Evolutionary conservation across 441 rosid genomes (phyloP).

Genomic region (Populus hybrid): DNA sequence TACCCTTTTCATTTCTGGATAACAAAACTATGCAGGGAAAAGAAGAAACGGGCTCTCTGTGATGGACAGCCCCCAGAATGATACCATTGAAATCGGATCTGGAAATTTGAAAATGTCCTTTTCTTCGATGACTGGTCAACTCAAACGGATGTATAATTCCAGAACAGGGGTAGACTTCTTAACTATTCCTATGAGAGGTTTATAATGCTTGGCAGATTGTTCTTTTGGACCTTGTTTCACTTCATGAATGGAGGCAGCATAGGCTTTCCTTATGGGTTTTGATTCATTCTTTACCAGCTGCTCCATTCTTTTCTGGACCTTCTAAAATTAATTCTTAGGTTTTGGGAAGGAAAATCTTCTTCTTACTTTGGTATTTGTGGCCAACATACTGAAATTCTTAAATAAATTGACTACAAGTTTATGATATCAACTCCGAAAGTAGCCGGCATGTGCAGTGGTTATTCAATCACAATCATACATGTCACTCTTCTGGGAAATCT

Average conservation of each 20-base stretch:
- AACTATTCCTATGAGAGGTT: not conserved
- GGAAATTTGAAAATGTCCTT: conserved; percentile 71
- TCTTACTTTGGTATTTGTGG: no score
- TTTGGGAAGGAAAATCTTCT: no score
- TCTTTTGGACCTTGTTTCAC: not conserved
- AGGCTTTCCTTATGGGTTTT: not conserved
- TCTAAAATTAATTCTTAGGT: no score
- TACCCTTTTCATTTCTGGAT: not conserved
- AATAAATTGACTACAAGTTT: no score
- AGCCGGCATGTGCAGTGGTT: no score
- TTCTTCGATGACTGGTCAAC: conserved; percentile 70
- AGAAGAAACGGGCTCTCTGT: conserved; percentile 23
- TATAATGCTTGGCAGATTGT: not conserved
- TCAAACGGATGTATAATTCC: conserved; percentile 61
- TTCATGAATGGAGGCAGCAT: not conserved
- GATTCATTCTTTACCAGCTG: not conserved
- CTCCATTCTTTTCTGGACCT: not conserved
- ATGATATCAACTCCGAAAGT: no score
- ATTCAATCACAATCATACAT: no score
- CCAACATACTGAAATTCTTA: no score
- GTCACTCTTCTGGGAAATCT: no score
- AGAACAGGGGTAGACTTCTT: conserved; percentile 59
- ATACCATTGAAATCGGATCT: conserved; percentile 62
- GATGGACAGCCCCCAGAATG: conserved; percentile 32
- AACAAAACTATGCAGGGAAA: conserved; percentile 32